Conservation (phyloP, 345 rosid genomes). For the Nephelium lappaceum region DNA sequence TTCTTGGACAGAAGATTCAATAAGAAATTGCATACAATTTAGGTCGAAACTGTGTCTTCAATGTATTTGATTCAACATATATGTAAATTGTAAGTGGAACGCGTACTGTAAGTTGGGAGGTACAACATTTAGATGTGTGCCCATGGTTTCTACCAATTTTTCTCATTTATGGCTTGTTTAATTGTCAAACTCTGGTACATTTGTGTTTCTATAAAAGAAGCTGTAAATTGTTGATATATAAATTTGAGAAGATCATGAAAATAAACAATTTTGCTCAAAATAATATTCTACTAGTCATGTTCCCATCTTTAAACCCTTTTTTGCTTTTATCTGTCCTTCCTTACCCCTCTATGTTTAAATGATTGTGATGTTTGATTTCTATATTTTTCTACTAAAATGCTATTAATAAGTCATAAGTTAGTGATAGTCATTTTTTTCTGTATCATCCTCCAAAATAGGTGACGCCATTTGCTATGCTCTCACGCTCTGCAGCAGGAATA, state of each 20-base stretch:
- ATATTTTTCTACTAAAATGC: not conserved
- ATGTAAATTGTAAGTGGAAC: not conserved
- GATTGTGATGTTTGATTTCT: not conserved
- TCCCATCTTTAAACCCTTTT: not conserved
- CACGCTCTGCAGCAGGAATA: conserved; percentile 92
- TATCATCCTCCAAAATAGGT: conserved; percentile 49
- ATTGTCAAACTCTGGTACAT: not conserved
- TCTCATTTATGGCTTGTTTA: not conserved
- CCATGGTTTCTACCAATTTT: not conserved
- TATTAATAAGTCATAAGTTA: not conserved
- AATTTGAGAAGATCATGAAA: not conserved
- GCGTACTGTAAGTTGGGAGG: not conserved
- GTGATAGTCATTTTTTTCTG: not conserved
- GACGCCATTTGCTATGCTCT: conserved; percentile 95
- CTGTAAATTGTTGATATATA: not conserved
- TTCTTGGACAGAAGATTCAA: not conserved
- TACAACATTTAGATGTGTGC: not conserved
- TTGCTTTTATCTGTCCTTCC: not conserved
- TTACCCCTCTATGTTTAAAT: not conserved
- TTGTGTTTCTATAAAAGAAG: not conserved
- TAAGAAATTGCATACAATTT: not conserved
- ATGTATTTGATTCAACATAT: not conserved
- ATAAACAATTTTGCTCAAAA: not conserved
- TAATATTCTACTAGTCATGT: not conserved
- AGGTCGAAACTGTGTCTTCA: not conserved